These are phyloP conservation scores for Diaporthe sp. DNA, from an alignment of 2,329 filamentous ascomycete species.

Conservation along the genomic window DNA sequence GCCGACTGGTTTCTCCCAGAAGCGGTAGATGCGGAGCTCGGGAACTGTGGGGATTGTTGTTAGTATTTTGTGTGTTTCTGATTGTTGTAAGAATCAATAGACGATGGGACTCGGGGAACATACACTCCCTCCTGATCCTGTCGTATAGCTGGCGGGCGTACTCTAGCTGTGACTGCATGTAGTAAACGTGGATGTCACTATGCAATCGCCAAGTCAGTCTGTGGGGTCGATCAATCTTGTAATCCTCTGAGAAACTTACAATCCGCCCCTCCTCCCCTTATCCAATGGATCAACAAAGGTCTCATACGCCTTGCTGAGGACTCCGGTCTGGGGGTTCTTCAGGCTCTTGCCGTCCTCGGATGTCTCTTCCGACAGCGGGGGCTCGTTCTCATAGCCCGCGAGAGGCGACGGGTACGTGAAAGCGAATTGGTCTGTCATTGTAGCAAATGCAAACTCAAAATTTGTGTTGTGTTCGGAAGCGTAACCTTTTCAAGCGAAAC, in stretches of 20 bases:
- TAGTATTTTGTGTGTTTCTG: background rate
- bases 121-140: conserved; percentile 83
- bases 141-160: conserved; percentile 82
- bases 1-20: conserved; percentile 83
- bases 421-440: conserved; percentile 53
- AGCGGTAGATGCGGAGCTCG: conserved; percentile 82
- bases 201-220: background rate
- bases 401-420: conserved; percentile 67
- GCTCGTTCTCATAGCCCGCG: conserved; percentile 65
- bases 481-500: background rate
- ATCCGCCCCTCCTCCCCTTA: conserved; percentile 75
- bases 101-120: background rate
- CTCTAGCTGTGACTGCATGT: conserved; percentile 72
- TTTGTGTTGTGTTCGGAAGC: background rate
- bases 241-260: conserved; percentile 56
- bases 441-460: background rate
- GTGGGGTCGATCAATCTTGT: background rate
- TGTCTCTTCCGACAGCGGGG: conserved; percentile 66
- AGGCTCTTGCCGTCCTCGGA: conserved; percentile 82
- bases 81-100: background rate
- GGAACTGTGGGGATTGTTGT: conserved; percentile 67
- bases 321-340: conserved; percentile 71
- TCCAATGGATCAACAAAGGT: conserved; percentile 75
- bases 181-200: conserved; percentile 87
- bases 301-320: conserved; percentile 75